Conservation (phyloP, 352 stramenopile species). For the Pythium dissotocum region DNA sequence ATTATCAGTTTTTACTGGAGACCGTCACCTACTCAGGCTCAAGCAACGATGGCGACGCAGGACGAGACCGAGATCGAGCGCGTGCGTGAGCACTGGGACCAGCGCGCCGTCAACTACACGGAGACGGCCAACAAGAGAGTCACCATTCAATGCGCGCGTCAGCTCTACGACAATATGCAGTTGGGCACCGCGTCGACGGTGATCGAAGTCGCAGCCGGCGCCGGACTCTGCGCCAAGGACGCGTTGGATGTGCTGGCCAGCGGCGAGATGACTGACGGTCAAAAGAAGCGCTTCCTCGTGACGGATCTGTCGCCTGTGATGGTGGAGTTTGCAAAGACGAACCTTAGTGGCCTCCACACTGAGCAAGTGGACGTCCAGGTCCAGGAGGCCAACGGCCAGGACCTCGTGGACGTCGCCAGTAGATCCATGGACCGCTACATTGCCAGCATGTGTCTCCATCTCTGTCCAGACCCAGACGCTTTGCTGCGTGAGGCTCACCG, state of each 20-base stretch:
- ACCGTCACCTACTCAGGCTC: background rate
- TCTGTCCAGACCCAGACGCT: constrained; percentile 47
- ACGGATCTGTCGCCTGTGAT: constrained; percentile 51
- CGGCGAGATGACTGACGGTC: constrained; percentile 10
- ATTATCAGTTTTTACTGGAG: too few relatives aligned
- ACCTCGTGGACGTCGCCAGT: constrained; percentile 33
- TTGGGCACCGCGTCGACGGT: constrained; percentile 39
- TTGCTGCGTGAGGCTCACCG: constrained; percentile 47
- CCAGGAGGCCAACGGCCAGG: constrained; percentile 43
- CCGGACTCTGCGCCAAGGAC: constrained; percentile 48
- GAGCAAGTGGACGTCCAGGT: constrained; percentile 35
- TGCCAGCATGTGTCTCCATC: constrained; percentile 51
- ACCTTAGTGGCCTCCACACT: constrained; percentile 18
- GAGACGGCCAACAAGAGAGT: constrained; percentile 51
- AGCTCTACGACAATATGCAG: constrained; percentile 56
- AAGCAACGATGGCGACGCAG: background rate
- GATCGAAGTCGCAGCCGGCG: constrained; percentile 52
- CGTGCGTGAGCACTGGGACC: constrained; percentile 37
- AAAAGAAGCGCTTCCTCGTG: constrained; percentile 35
- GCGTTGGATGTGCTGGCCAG: constrained; percentile 26
- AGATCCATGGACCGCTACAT: constrained; percentile 52
- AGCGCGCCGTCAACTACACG: constrained; percentile 41
- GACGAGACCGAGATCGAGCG: constrained; percentile 2
- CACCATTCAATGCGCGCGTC: constrained; percentile 43
- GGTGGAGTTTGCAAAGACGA: constrained; percentile 39